Base-by-base conservation (phyloP, 1,139 yeast species). In the Hansenula lynferdii region DNA sequence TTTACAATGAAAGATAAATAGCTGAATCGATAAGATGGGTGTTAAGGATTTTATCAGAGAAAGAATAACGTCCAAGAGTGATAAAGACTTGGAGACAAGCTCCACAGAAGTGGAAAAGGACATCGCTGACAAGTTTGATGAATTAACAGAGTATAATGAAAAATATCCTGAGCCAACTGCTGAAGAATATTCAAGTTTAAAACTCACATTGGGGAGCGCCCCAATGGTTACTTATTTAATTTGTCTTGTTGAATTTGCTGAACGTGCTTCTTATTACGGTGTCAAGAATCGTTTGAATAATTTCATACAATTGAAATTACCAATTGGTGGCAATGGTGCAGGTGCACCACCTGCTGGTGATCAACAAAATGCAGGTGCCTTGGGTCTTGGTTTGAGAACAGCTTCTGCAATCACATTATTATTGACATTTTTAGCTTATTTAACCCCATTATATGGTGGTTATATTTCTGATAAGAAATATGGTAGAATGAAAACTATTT, bases 391-490 rank as follows among this genome's bases (percentile, higher is more conserved):
- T 34, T 70, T 74, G 38, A 67, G 67, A 42, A 77, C 80, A 52
- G 86, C 92, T 29, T 77, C 85, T 35, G 90, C 85, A 23, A 69
- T 84, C 45, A 75, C 85, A 11, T 80, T 80, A 57, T 80, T 83
- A 54, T 80, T 82, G 70, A 85, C 80, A 58, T 83, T 84, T 56
- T 81, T 87, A 85, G 81, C 89, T 60, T 84, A 84, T 58, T 69
- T 82, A 27, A 80, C 89, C 32, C 94, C 94, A 23, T 70, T 84
- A 42, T 64, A 80, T 37, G 87, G 87, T 52, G 92, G 87, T 39
- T 75, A 78, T 61, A 47, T 84, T 25, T 78, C 90, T 38, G 94
- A 84, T 59, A 74, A 82, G 45, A 79, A 68, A 62, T 72, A 75
- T 65, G 92, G 92, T 42, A 79, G 80, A 56, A 80, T 71, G 65